Base-by-base conservation (phyloP, 345 rosid species). In the Alliaria petiolata region DNA sequence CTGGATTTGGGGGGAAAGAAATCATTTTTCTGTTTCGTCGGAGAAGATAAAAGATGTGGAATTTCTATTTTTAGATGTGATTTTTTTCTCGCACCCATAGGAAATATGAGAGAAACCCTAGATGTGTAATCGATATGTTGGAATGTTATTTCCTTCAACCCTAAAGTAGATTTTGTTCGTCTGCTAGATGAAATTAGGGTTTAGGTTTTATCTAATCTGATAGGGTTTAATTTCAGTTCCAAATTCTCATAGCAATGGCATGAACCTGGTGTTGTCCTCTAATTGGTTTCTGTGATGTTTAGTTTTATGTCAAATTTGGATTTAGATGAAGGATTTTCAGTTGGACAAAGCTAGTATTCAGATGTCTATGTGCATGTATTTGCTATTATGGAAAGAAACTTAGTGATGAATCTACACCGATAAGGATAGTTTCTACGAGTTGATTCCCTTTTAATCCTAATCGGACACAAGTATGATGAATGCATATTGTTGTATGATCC, bases 191-290 rank as follows among this genome's bases (percentile, higher is more conserved):
- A 34, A 45, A 16, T 55, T 55, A 55, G 65, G 71, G 71, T 56
- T 65, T 72, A 64, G 64, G 65, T 65, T 45, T 45, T 26, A 54
- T 26, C 47, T 63, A 42, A 34, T 53, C 57, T 53, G 11, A 53
- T 36, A 3, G 31, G 31, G 34, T 28, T n/a, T 30, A 6, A 31
- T n/a, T 50, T 50, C 36, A 36, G 47, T 53, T 67, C 1, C 40
- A 26, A 52, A 39, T 16, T 28, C 12, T 46, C 8, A 33, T 22
- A 30, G 13, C 11, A 25, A 13, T 15, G 15, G 38, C 11, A 25
- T 52, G 28, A 52, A 34, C 31, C 8, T 67, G 11, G 9, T n/a
- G 33, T 35, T 8, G 17, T 49, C 22, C 22, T 5, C 33, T 4
- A 10, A 13, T 47, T 36, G 59, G 9, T 50, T 22, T 14, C 3